Conservation (phyloP, 257 asterid genomes). For the Schizonepeta tenuifolia region DNA sequence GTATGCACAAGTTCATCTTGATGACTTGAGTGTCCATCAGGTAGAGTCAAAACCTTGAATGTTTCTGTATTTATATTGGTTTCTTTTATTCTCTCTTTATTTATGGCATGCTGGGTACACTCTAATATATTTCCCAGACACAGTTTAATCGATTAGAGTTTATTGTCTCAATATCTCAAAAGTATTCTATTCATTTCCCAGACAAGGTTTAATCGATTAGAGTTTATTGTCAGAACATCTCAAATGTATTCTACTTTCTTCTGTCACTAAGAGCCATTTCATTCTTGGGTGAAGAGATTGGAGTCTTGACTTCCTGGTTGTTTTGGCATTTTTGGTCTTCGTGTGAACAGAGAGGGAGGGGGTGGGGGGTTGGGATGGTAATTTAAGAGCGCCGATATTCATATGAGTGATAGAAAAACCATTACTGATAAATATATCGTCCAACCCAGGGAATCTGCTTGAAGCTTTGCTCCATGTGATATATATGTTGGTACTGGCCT, state of each 20-base stretch:
- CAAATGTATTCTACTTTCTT: background rate
- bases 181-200: no score
- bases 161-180: background rate
- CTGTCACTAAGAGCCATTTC: background rate
- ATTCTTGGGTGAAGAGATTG: background rate
- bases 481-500: background rate
- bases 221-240: background rate
- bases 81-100: constrained; percentile 6
- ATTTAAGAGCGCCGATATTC: background rate
- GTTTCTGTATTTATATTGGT: background rate
- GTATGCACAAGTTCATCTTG: constrained; percentile 67
- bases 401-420: background rate
- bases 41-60: constrained; percentile 39
- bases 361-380: background rate
- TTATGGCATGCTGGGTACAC: background rate
- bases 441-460: background rate
- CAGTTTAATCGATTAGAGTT: background rate
- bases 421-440: background rate
- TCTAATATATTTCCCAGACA: background rate
- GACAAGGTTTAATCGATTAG: no score
- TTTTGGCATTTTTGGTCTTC: background rate
- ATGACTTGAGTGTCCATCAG: constrained; percentile 67
- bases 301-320: background rate
- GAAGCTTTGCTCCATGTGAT: background rate
- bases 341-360: background rate